Conservation (phyloP, 306 rosid genomes). For the Casuarina glauca region DNA sequence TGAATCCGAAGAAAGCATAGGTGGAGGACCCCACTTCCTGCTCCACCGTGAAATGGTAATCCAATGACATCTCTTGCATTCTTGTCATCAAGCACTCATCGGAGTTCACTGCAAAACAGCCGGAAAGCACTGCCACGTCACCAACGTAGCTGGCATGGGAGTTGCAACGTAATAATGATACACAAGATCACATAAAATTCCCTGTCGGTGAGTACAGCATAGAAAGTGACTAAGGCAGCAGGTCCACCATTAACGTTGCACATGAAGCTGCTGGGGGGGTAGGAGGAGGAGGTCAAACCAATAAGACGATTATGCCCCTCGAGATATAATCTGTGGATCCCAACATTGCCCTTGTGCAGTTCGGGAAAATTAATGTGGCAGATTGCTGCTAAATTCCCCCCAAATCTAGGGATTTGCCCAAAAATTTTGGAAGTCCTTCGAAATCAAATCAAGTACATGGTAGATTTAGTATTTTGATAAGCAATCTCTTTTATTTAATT, state of each 20-base stretch:
- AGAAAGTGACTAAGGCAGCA: constrained; percentile 47
- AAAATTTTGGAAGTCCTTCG: no score
- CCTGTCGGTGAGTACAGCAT: constrained; percentile 41
- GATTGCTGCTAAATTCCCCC: background rate
- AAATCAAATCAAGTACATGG: background rate
- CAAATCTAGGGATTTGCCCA: background rate
- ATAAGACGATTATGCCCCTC: constrained; percentile 27
- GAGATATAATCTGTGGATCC: background rate
- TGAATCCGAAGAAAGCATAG: constrained; percentile 79
- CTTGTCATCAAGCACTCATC: constrained; percentile 87
- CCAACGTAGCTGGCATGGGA: constrained; percentile 19
- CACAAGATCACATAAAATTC: constrained; percentile 33
- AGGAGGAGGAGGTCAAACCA: constrained; percentile 15
- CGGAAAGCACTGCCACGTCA: constrained; percentile 11
- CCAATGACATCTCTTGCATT: constrained; percentile 96
- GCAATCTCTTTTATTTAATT: no score
- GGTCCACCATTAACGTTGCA: constrained; percentile 66
- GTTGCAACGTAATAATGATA: constrained; percentile 16
- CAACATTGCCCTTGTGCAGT: constrained; percentile 4
- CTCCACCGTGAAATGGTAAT: constrained; percentile 91
- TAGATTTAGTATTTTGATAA: background rate
- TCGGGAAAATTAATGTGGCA: background rate
- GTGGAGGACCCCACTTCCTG: constrained; percentile 93
- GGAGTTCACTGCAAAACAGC: constrained; percentile 59
- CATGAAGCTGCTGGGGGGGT: constrained; percentile 52